Evolutionary conservation across 495 filamentous ascomycete genomes (phyloP).

Genomic region (Neurospora discreta): DNA sequence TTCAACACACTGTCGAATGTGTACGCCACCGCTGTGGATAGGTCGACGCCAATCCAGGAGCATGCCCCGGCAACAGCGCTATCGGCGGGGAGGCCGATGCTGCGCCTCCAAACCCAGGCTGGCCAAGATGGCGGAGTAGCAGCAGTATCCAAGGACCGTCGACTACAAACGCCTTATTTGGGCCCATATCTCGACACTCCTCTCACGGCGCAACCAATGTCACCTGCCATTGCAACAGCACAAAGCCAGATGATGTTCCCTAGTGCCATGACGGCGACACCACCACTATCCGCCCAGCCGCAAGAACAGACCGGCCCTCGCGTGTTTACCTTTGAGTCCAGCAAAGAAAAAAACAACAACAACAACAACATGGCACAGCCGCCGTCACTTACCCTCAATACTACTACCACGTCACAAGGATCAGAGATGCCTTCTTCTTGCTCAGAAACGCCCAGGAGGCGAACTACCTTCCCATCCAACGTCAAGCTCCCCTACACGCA

Average conservation of each 20-base stretch:
- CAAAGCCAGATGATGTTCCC: slow-evolving; percentile 28
- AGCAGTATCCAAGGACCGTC: slow-evolving; percentile 12
- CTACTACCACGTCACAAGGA: background rate
- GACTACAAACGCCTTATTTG: slow-evolving; percentile 30
- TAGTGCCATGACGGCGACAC: slow-evolving; percentile 38
- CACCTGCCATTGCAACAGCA: slow-evolving; percentile 24
- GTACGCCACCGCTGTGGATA: slow-evolving; percentile 57
- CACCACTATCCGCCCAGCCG: slow-evolving; percentile 36
- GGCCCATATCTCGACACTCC: slow-evolving; percentile 35
- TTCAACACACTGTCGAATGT: slow-evolving; percentile 78
- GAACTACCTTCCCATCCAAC: slow-evolving; percentile 23
- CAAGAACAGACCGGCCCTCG: slow-evolving; percentile 25
- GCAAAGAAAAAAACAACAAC: background rate
- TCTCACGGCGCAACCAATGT: slow-evolving; percentile 30
- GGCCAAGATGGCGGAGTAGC: slow-evolving; percentile 3
- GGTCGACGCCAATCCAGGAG: slow-evolving; percentile 44
- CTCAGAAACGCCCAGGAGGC: slow-evolving; percentile 19
- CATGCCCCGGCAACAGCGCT: slow-evolving; percentile 30
- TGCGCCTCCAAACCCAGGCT: slow-evolving; percentile 35
- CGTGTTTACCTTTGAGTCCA: slow-evolving; percentile 27
- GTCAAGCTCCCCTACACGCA: slow-evolving; percentile 49
- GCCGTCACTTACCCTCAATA: background rate
- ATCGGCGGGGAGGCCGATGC: slow-evolving; percentile 24
- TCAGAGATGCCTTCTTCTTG: slow-evolving; percentile 16
- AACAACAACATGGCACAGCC: background rate